A percentile compares a stretch with the other conserved stretches of the same genome.
Evolutionary conservation across 208 protist species (phyloP).

Genomic region (Leishmania tropica): DNA sequence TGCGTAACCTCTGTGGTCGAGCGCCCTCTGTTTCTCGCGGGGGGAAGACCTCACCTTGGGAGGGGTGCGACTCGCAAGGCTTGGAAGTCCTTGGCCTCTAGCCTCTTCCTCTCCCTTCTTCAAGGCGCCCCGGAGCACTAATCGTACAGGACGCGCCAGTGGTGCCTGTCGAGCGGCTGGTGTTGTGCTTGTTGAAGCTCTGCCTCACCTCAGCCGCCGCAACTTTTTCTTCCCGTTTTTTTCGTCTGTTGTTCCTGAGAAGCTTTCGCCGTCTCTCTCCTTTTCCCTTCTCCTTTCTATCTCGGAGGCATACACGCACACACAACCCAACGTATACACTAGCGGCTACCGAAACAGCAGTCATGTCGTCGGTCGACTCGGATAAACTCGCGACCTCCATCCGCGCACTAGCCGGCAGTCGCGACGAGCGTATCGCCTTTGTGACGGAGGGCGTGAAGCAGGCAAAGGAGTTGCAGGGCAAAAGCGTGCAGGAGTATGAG

Average conservation of each 20-base stretch:
- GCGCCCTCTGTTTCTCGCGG: neutral
- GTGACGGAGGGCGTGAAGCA: slow-evolving; percentile 62
- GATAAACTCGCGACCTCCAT: slow-evolving; percentile 53
- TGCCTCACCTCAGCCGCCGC: neutral
- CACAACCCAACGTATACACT: neutral
- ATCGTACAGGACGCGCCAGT: neutral
- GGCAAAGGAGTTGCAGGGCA: slow-evolving; percentile 72
- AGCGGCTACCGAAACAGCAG: neutral
- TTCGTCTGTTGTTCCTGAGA: too few species aligned
- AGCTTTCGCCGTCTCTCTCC: neutral
- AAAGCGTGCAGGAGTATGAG: slow-evolving; percentile 79
- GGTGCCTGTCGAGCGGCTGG: neutral
- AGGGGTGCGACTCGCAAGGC: neutral
- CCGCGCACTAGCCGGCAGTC: slow-evolving; percentile 34
- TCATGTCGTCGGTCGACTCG: slow-evolving; percentile 31
- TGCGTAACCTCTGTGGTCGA: neutral
- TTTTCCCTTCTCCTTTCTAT: neutral
- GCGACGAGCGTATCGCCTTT: slow-evolving; percentile 49
- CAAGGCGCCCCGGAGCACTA: neutral
- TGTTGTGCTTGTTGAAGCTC: neutral
- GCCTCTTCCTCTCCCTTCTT: neutral
- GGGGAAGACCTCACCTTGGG: neutral
- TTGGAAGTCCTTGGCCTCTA: neutral
- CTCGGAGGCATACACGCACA: neutral
- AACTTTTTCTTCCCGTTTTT: neutral